Conservation (phyloP, 1,139 yeast genomes). For the Suhomyces yuchorum region DNA sequence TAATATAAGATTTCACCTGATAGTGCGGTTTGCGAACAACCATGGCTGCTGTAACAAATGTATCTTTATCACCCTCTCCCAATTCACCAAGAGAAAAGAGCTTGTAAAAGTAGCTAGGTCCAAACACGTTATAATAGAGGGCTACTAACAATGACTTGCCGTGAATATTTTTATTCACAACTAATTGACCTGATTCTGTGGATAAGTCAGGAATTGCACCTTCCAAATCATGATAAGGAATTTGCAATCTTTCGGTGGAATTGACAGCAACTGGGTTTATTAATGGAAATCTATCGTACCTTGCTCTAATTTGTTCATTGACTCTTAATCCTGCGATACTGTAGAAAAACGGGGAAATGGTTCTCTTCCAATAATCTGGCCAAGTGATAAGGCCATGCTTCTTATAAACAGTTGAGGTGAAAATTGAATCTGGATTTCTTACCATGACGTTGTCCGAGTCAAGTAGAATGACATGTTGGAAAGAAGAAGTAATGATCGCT, state of each 20-base stretch:
- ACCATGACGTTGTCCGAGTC: conserved; percentile 47
- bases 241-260: conserved; percentile 8
- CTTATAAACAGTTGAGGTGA: conserved; percentile 55
- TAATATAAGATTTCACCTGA: conserved; percentile 47
- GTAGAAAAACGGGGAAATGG: conserved; percentile 68
- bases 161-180: conserved; percentile 56
- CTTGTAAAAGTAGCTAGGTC: conserved; percentile 57
- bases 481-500: conserved; percentile 41
- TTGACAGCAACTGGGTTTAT: conserved; percentile 9
- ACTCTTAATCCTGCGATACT: conserved; percentile 59
- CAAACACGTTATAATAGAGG: conserved; percentile 58
- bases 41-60: conserved; percentile 59
- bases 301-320: conserved; percentile 28
- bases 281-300: conserved; percentile 18
- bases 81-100: conserved; percentile 58
- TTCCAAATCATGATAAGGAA: conserved; percentile 50
- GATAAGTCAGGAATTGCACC: conserved; percentile 62
- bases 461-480: conserved; percentile 42
- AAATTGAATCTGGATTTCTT: conserved; percentile 43
- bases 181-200: conserved; percentile 62
- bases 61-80: conserved; percentile 72
- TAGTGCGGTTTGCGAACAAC: conserved; percentile 48
- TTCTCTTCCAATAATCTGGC: conserved; percentile 85
- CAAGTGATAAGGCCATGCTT: conserved; percentile 65
- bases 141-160: conserved; percentile 52